Conservation (phyloP, 2,329 filamentous ascomycete genomes). For the Fusarium tanahbumbuense region DNA sequence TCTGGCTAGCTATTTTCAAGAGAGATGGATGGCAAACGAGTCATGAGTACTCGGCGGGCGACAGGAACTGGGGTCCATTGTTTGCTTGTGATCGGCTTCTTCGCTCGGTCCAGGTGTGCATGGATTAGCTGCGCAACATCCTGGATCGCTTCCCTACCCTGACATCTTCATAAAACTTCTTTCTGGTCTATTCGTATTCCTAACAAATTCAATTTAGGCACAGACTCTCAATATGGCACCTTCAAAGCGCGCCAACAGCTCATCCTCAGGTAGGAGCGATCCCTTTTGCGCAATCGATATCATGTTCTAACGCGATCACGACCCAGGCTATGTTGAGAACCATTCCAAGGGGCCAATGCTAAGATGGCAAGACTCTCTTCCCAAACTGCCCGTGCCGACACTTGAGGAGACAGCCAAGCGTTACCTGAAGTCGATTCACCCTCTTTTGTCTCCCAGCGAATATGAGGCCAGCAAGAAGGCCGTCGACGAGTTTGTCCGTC, state of each 20-base stretch:
- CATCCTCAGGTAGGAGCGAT: slow-evolving; percentile 59
- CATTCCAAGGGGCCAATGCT: slow-evolving; percentile 82
- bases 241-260: slow-evolving; percentile 67
- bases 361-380: slow-evolving; percentile 87
- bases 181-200: not conserved
- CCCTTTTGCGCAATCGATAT: not conserved
- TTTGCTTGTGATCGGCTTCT: slow-evolving; percentile 33
- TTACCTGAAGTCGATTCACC: slow-evolving; percentile 83
- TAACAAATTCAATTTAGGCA: slow-evolving; percentile 27
- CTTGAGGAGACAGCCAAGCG: slow-evolving; percentile 84
- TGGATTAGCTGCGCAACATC: not conserved
- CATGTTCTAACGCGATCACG: slow-evolving; percentile 33
- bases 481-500: slow-evolving; percentile 87
- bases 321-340: slow-evolving; percentile 81
- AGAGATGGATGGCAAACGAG: slow-evolving; percentile 21
- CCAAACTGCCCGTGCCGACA: slow-evolving; percentile 80
- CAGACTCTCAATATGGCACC: slow-evolving; percentile 61
- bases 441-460: slow-evolving; percentile 76
- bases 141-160: not conserved
- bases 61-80: slow-evolving; percentile 16
- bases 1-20: slow-evolving; percentile 3
- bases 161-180: not conserved
- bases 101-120: slow-evolving; percentile 9
- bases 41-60: slow-evolving; percentile 20
- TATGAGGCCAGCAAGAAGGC: slow-evolving; percentile 81